These are phyloP conservation scores for Pinus albicaulis DNA, from an alignment of 75 land plant genomes.

Conservation along the genomic window DNA sequence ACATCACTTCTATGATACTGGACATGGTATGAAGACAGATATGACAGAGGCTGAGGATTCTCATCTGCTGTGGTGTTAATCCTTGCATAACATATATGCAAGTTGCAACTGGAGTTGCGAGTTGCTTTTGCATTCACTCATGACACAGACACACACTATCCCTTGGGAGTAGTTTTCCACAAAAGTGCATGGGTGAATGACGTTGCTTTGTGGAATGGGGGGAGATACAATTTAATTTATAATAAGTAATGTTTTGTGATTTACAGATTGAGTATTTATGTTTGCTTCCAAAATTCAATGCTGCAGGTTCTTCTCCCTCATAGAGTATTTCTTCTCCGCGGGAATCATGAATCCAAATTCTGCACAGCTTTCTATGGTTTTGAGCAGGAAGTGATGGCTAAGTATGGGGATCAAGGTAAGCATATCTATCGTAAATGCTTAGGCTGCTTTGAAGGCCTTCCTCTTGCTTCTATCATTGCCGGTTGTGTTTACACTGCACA, in stretches of 20 bases:
- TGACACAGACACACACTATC: background rate
- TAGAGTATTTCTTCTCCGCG: conserved; percentile 85
- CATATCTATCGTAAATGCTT: conserved; percentile 83
- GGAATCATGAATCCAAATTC: conserved; percentile 95
- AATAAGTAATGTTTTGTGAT: conserved; percentile 1
- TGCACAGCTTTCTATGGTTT: conserved; percentile 94
- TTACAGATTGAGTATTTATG: background rate
- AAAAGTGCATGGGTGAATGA: too few species aligned
- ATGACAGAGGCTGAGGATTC: background rate
- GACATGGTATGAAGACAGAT: background rate
- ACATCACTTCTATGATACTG: background rate
- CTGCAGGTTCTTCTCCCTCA: conserved; percentile 75
- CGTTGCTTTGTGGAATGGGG: background rate
- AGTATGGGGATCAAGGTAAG: conserved; percentile 83
- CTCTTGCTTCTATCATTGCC: conserved; percentile 89
- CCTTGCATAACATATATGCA: background rate
- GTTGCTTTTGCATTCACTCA: background rate
- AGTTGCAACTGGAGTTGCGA: background rate
- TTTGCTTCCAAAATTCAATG: background rate
- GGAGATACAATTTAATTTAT: background rate
- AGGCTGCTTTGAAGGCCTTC: conserved; percentile 97
- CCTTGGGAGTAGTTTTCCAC: background rate
- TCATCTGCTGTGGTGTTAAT: background rate
- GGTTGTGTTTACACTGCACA: conserved; percentile 88
- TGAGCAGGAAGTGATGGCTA: conserved; percentile 87